phyloP scores from a whole-genome alignment of 805 yeast species.

The Starmerella bacillaris region DNA sequence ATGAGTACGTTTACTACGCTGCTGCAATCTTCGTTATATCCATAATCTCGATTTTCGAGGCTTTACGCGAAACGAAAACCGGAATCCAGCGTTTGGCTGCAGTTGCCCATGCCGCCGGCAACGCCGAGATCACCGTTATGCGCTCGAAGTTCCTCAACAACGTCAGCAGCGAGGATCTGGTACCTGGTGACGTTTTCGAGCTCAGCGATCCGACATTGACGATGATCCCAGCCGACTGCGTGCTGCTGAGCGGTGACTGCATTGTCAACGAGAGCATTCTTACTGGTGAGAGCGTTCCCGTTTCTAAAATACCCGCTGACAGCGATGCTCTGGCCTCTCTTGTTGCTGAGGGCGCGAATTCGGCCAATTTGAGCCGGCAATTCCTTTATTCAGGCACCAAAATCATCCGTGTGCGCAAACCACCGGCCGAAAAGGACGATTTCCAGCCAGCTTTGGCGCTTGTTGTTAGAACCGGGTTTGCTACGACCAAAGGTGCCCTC shows the following conservation, averaged over 20 bases:
- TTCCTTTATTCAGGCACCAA: conserved; percentile 79
- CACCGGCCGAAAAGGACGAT: conserved; percentile 33
- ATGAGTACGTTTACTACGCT: conserved; percentile 86
- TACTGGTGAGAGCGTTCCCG: conserved; percentile 97
- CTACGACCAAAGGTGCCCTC: conserved; percentile 87
- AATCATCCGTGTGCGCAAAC: conserved; percentile 61
- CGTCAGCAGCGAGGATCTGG: conserved; percentile 54
- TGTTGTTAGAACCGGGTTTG: conserved; percentile 78
- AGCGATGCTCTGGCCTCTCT: conserved; percentile 38
- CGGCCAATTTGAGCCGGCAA: conserved; percentile 8
- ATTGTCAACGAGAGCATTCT: conserved; percentile 96
- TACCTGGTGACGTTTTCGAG: conserved; percentile 92
- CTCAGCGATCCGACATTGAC: conserved; percentile 66
- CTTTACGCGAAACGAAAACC: conserved; percentile 68
- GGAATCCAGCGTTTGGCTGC: conserved; percentile 56
- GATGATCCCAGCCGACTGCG: conserved; percentile 73
- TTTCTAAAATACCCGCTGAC: conserved; percentile 56
- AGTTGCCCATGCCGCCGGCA: conserved; percentile 40
- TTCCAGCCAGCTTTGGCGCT: conserved; percentile 65
- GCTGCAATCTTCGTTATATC: conserved; percentile 80
- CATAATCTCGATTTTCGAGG: conserved; percentile 54
- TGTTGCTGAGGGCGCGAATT: conserved; percentile 28
- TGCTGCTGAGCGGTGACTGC: conserved; percentile 77
- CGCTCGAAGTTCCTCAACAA: conserved; percentile 89
- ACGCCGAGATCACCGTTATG: conserved; percentile 73